Conservation (phyloP, 2,329 filamentous ascomycete genomes). For the Fusarium virguliforme region DNA sequence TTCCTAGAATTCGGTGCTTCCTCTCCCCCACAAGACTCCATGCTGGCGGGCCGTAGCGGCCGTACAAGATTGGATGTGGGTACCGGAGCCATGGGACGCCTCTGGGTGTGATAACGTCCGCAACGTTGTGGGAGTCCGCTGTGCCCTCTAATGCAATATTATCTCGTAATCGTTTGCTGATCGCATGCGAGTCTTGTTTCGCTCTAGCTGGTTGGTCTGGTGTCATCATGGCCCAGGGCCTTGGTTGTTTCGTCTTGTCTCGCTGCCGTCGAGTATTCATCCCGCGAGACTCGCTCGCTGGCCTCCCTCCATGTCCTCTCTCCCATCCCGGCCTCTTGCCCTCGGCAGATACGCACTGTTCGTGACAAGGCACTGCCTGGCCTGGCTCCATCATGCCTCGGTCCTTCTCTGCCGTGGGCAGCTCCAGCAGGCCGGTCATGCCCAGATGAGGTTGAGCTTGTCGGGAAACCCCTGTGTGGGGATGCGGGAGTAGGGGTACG, state of each 20-base stretch:
- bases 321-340: slow-evolving; percentile 11
- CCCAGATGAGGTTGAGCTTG: slow-evolving; percentile 34
- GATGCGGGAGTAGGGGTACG: slow-evolving; percentile 40
- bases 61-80: slow-evolving; percentile 43
- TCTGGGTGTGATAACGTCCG: slow-evolving; percentile 37
- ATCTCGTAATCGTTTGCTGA: slow-evolving; percentile 45
- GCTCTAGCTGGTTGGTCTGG: slow-evolving; percentile 12
- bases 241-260: slow-evolving; percentile 12
- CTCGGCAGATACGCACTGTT: slow-evolving; percentile 15
- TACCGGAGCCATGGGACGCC: slow-evolving; percentile 34
- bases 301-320: slow-evolving; percentile 17
- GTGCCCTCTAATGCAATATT: slow-evolving; percentile 29
- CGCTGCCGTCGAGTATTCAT: slow-evolving; percentile 4
- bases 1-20: slow-evolving; percentile 36
- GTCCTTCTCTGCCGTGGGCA: neutral
- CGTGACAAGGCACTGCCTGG: slow-evolving; percentile 3
- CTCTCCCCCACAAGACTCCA: slow-evolving; percentile 46
- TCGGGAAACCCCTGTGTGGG: slow-evolving; percentile 41
- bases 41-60: slow-evolving; percentile 51
- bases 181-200: slow-evolving; percentile 31
- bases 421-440: slow-evolving; percentile 29
- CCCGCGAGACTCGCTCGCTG: neutral
- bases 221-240: slow-evolving; percentile 2
- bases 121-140: slow-evolving; percentile 29
- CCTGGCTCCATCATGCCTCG: neutral